A percentile compares a stretch with the other conserved stretches of the same genome.
These are phyloP conservation scores for Fistulinella prunicolor DNA, from an alignment of 768 basidiomycete species.

Conservation along the genomic window DNA sequence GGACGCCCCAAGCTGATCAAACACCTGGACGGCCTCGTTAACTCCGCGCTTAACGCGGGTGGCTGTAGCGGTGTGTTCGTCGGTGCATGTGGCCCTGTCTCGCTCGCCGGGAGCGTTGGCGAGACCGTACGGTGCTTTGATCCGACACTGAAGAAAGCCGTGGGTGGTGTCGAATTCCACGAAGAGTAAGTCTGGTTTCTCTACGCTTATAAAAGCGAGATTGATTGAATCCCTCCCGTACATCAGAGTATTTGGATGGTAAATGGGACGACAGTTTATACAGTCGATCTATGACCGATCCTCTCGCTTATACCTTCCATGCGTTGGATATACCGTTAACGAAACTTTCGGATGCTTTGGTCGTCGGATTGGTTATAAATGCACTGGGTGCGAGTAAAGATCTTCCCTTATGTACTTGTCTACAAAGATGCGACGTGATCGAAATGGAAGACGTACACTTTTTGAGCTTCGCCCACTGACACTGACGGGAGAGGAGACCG, in stretches of 20 bases:
- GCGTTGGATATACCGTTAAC: background rate
- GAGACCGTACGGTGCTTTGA: slow-evolving; percentile 35
- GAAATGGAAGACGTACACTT: no score
- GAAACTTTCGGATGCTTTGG: no score
- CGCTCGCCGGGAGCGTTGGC: slow-evolving; percentile 32
- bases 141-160: slow-evolving; percentile 19
- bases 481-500: no score
- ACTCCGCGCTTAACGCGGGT: slow-evolving; percentile 37
- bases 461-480: no score
- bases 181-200: slow-evolving; percentile 34
- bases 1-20: slow-evolving; percentile 52
- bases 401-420: no score
- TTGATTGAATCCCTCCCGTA: background rate
- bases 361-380: background rate
- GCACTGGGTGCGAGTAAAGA: background rate
- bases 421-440: no score
- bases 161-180: slow-evolving; percentile 40
- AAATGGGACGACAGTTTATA: background rate
- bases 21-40: slow-evolving; percentile 45
- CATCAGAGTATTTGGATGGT: slow-evolving; percentile 13
- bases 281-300: background rate
- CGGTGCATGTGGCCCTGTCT: slow-evolving; percentile 40
- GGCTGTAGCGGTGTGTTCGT: slow-evolving; percentile 37
- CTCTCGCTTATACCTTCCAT: background rate
- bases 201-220: background rate